phyloP scores from a whole-genome alignment of 1,139 yeast genomes.

The Debaryomycetaceae sp. region DNA sequence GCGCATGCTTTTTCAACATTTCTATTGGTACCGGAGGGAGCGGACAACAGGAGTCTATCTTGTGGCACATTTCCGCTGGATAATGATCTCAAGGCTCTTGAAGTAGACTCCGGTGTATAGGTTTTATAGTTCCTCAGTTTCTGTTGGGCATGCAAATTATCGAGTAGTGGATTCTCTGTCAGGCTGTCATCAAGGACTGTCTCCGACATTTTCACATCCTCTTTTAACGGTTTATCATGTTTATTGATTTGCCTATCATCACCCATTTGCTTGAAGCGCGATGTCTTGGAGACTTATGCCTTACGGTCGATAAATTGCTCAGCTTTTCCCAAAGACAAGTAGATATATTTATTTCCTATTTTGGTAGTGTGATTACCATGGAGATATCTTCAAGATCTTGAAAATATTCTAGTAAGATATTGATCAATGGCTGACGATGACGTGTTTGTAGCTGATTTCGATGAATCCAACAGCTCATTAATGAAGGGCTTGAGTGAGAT shows the following conservation, averaged over 20 bases:
- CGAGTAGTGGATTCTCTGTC: conserved; percentile 4
- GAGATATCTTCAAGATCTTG: neutral
- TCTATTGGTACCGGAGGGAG: conserved; percentile 17
- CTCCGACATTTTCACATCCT: neutral
- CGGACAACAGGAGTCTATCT: neutral
- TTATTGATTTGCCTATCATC: neutral
- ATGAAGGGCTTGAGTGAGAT: conserved; percentile 16
- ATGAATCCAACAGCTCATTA: conserved; percentile 19
- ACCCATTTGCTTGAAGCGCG: neutral
- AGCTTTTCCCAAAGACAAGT: neutral
- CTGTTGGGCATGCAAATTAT: conserved; percentile 15
- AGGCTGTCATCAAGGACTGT: neutral
- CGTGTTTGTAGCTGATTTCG: conserved; percentile 1
- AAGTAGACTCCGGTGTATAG: conserved; percentile 23
- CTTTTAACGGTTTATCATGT: neutral
- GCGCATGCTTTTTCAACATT: conserved; percentile 26
- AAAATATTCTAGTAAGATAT: no score
- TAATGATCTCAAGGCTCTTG: conserved; percentile 5
- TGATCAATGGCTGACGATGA: neutral
- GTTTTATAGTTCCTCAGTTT: conserved; percentile 15
- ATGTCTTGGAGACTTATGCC: neutral
- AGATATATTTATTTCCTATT: neutral
- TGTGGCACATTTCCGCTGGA: neutral
- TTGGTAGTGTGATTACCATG: neutral
- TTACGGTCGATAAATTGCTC: neutral